These are phyloP conservation scores for Lomentospora prolificans DNA, from an alignment of 2,329 filamentous ascomycete genomes.

Conservation along the genomic window DNA sequence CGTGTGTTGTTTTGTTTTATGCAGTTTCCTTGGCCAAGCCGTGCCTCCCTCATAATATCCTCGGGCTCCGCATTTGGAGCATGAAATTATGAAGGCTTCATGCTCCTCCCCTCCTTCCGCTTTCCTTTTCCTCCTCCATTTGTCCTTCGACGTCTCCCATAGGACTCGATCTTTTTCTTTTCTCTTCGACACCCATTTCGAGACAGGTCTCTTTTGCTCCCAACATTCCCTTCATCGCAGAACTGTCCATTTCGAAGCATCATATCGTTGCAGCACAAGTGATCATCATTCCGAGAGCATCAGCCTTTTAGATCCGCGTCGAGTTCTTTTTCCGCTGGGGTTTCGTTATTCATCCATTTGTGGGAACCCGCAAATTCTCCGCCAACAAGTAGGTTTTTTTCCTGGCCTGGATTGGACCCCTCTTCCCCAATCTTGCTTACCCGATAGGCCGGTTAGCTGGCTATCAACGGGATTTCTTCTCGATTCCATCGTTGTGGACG, in stretches of 20 bases:
- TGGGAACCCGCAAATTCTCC: neutral
- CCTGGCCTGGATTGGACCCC: too few relatives aligned
- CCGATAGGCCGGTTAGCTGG: neutral
- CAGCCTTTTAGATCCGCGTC: neutral
- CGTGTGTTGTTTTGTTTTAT: neutral
- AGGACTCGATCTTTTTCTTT: neutral
- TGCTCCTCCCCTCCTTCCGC: neutral
- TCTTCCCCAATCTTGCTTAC: neutral
- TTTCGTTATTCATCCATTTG: neutral
- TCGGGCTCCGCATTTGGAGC: neutral
- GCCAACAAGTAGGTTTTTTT: neutral
- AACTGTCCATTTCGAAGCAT: neutral
- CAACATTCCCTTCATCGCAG: neutral
- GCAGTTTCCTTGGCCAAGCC: neutral
- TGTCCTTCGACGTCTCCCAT: neutral
- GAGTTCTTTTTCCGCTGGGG: neutral
- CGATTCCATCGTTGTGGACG: neutral
- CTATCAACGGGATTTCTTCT: neutral
- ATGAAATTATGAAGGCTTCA: neutral
- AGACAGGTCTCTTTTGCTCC: neutral
- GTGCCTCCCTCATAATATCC: neutral
- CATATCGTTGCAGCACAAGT: neutral
- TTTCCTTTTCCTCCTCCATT: neutral
- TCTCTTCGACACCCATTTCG: too few relatives aligned
- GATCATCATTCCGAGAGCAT: slow-evolving; percentile 1